A percentile compares a stretch with the other conserved stretches of the same genome.
Evolutionary conservation across 192 early-diverging fungal genomes (phyloP).

Genomic region (Umbelopsis sp.): DNA sequence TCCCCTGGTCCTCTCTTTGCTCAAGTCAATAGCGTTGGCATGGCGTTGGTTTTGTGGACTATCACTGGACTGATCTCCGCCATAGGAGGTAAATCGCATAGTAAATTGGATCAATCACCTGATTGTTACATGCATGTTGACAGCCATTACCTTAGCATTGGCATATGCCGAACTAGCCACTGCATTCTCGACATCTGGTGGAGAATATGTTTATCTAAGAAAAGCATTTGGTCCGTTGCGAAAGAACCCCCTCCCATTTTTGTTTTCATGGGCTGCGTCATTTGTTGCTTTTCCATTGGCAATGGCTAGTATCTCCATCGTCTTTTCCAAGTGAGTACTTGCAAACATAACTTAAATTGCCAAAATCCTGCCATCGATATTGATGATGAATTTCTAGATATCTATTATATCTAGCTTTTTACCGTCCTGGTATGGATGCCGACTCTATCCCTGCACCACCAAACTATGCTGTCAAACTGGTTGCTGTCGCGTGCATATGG

Average conservation of each 20-base stretch:
- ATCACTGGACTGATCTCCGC: constrained; percentile 38
- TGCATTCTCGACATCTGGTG: constrained; percentile 46
- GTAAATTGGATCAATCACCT: not conserved
- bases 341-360: not conserved
- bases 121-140: not conserved
- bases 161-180: constrained; percentile 46
- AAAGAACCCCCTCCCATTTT: constrained; percentile 48
- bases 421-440: constrained; percentile 26
- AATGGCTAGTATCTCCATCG: constrained; percentile 39
- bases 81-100: constrained; percentile 20
- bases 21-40: constrained; percentile 33
- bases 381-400: not conserved
- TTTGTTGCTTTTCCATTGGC: constrained; percentile 46
- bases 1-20: constrained; percentile 59
- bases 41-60: constrained; percentile 42
- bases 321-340: constrained; percentile 36
- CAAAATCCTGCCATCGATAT: no score
- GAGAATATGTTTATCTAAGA: constrained; percentile 63
- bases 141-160: constrained; percentile 11
- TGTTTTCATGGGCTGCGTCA: constrained; percentile 55
- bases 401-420: constrained; percentile 22
- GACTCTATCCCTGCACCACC: constrained; percentile 3
- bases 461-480: constrained; percentile 14
- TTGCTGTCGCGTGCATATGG: not conserved
- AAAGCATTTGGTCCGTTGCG: constrained; percentile 50